These are phyloP conservation scores for Cryptococcus hybrid DNA, from an alignment of 1,284 basidiomycete species.

Conservation along the genomic window DNA sequence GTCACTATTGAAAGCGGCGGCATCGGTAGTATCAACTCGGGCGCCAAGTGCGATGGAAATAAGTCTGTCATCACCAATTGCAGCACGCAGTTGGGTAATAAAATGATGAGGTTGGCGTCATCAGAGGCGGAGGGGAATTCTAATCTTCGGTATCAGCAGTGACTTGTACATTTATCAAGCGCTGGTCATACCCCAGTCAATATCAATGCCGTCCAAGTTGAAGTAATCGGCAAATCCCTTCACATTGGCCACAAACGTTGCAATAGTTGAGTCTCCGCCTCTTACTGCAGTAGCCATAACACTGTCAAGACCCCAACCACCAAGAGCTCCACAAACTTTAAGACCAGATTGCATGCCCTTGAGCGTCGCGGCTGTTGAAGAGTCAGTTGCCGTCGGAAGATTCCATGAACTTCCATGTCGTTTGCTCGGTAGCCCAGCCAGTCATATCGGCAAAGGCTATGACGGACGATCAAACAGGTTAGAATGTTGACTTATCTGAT, in stretches of 20 bases:
- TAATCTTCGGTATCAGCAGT: not conserved
- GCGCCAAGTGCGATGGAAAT: conserved; percentile 21
- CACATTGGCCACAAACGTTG: conserved; percentile 8
- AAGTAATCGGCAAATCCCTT: conserved; percentile 8
- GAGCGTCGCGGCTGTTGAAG: not conserved
- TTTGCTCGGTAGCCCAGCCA: not conserved
- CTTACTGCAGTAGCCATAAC: conserved; percentile 13
- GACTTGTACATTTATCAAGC: not conserved
- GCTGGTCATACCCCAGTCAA: conserved; percentile 32
- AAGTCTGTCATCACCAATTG: conserved; percentile 10
- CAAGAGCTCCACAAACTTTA: conserved; percentile 23
- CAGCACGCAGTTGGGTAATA: conserved; percentile 6
- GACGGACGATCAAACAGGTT: not conserved
- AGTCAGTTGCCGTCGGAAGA: conserved; percentile 10
- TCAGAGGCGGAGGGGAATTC: conserved; percentile 12
- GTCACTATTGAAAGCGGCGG: conserved; percentile 10
- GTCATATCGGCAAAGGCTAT: conserved; percentile 19
- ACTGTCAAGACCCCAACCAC: conserved; percentile 25
- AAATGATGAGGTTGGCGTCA: conserved; percentile 12
- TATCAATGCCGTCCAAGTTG: conserved; percentile 25
- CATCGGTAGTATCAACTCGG: conserved; percentile 6
- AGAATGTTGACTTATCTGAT: not conserved
- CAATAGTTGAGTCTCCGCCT: conserved; percentile 6
- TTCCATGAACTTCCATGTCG: not conserved
- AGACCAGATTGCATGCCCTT: conserved; percentile 7